Conservation (phyloP, 2,329 filamentous ascomycete species). For the Sarocladium oryzae region DNA sequence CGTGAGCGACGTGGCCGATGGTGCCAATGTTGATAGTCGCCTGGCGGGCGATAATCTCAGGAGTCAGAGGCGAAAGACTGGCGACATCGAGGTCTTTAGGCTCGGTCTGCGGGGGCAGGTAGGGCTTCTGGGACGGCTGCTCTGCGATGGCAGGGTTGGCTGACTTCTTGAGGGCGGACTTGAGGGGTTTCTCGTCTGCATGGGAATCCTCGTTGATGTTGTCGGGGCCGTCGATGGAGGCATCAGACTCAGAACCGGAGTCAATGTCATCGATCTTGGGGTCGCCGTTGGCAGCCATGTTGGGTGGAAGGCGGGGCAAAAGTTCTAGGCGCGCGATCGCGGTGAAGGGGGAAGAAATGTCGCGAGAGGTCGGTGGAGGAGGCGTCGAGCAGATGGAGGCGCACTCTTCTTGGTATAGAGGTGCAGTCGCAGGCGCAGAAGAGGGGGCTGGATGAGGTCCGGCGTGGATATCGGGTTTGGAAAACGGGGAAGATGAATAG, state of each 20-base stretch:
- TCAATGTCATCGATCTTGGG: conserved; percentile 66
- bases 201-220: conserved; percentile 42
- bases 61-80: conserved; percentile 75
- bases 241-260: conserved; percentile 61
- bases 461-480: not conserved
- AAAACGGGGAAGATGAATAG: not conserved
- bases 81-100: conserved; percentile 81
- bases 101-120: conserved; percentile 81
- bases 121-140: conserved; percentile 46
- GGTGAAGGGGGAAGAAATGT: not conserved
- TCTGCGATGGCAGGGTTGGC: conserved; percentile 45
- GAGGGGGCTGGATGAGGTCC: not conserved
- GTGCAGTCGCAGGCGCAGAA: not conserved
- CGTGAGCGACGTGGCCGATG: conserved; percentile 97
- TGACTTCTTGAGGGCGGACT: conserved; percentile 80
- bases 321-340: conserved; percentile 2
- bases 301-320: conserved; percentile 33
- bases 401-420: not conserved
- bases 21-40: conserved; percentile 99
- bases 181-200: conserved; percentile 59
- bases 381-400: not conserved
- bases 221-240: conserved; percentile 48
- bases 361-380: not conserved
- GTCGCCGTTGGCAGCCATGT: conserved; percentile 53
- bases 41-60: conserved; percentile 95